A percentile compares a stretch with the other conserved stretches of the same genome.
phyloP scores from a whole-genome alignment of 352 stramenopile genomes.

The Thalassiosira exigua region DNA sequence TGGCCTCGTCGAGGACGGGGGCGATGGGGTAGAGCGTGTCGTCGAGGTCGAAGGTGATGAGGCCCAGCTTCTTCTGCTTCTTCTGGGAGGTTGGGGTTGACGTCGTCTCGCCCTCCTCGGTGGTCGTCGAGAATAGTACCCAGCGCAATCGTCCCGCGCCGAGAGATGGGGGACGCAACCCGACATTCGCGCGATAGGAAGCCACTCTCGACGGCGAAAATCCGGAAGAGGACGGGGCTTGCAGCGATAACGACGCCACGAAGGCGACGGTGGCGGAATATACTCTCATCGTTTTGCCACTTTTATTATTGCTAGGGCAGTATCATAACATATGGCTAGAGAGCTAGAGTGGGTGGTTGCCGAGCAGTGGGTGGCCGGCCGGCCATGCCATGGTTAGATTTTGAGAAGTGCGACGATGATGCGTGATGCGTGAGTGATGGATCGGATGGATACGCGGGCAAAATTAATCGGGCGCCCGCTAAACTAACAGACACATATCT shows the following conservation, averaged over 20 bases:
- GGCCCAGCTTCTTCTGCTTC: constrained; percentile 62
- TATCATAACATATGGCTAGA: no score
- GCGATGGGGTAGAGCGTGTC: constrained; percentile 83
- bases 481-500: no score
- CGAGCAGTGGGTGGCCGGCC: no score
- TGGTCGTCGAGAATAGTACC: constrained; percentile 6
- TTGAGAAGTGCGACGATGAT: no score
- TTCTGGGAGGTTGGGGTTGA: constrained; percentile 1
- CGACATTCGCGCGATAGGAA: no score
- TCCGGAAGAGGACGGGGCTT: neutral
- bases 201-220: neutral
- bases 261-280: neutral
- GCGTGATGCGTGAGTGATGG: no score
- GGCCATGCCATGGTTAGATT: no score
- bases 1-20: constrained; percentile 76
- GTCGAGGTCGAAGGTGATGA: constrained; percentile 84
- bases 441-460: no score
- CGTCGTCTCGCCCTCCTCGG: constrained; percentile 29
- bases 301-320: no score
- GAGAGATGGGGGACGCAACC: neutral
- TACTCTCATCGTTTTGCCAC: constrained; percentile 1
- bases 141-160: neutral
- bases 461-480: no score
- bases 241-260: neutral
- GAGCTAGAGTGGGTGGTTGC: no score